Conservation (phyloP, 768 basidiomycete species). For the Lyophyllum atratum region DNA sequence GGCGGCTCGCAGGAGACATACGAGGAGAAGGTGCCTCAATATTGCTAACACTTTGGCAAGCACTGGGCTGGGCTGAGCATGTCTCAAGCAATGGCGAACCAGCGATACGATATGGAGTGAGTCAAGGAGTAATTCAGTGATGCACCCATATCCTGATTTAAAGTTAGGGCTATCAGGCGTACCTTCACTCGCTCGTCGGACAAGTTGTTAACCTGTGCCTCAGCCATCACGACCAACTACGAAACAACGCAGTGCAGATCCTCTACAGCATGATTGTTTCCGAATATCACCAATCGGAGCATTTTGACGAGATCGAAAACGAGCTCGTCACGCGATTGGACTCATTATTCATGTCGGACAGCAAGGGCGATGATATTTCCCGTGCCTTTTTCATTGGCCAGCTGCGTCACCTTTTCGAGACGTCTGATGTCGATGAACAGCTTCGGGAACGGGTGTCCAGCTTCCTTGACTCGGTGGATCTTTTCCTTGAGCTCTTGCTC, state of each 20-base stretch:
- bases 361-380: slow-evolving; percentile 88
- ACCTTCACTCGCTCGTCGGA: slow-evolving; percentile 82
- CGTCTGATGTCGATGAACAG: slow-evolving; percentile 76
- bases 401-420: slow-evolving; percentile 86
- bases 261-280: slow-evolving; percentile 95
- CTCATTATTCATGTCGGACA: slow-evolving; percentile 89
- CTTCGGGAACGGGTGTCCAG: slow-evolving; percentile 75
- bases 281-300: slow-evolving; percentile 81
- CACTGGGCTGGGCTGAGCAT: slow-evolving; percentile 77
- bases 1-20: slow-evolving; percentile 95
- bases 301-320: slow-evolving; percentile 89
- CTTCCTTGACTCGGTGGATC: slow-evolving; percentile 89
- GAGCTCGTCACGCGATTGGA: slow-evolving; percentile 92
- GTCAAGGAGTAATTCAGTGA: slow-evolving; percentile 24
- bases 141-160: slow-evolving; percentile 11
- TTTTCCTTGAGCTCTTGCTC: slow-evolving; percentile 88
- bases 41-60: slow-evolving; percentile 80
- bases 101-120: slow-evolving; percentile 69
- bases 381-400: slow-evolving; percentile 92
- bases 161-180: slow-evolving; percentile 78
- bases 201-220: slow-evolving; percentile 90
- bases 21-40: slow-evolving; percentile 88
- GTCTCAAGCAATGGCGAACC: slow-evolving; percentile 51
- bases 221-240: slow-evolving; percentile 91
- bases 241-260: slow-evolving; percentile 89